Percentiles rank a stretch among this genome's conserved stretches.
Evolutionary conservation across 202 grass and related monocot species (phyloP).

Genomic region (Tripidium arundinaceum): DNA sequence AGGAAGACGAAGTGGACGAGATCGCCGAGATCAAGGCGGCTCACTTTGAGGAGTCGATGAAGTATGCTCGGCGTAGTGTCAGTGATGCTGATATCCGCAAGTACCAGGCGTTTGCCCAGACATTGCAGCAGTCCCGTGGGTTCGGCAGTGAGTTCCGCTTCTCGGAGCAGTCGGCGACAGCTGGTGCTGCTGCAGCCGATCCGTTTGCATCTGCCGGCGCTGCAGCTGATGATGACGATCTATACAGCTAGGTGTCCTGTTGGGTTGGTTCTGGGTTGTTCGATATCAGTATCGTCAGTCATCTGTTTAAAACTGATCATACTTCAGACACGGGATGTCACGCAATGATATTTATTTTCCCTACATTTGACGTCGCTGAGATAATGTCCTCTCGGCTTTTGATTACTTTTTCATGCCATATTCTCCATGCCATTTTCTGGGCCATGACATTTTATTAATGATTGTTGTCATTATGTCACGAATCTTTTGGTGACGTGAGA

Average conservation of each 20-base stretch:
- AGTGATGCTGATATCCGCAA: conserved; percentile 78
- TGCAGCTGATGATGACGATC: conserved; percentile 64
- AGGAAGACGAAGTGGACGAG: conserved; percentile 70
- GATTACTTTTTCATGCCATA: not conserved
- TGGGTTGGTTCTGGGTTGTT: not conserved
- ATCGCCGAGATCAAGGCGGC: conserved; percentile 66
- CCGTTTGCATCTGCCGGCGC: conserved; percentile 48
- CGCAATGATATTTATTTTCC: conserved; percentile 35
- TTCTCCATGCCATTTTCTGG: too few relatives aligned
- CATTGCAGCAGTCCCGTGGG: conserved; percentile 76
- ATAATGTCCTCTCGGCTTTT: too few relatives aligned
- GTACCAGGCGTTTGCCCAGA: conserved; percentile 87
- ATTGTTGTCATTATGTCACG: not conserved
- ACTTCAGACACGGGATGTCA: conserved; percentile 19
- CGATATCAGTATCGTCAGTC: conserved; percentile 9
- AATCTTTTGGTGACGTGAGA: too few relatives aligned
- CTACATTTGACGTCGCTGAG: conserved; percentile 22
- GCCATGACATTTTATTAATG: not conserved
- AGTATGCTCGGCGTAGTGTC: conserved; percentile 71
- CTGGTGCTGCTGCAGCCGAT: conserved; percentile 34
- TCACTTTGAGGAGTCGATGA: conserved; percentile 87
- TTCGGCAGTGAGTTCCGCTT: conserved; percentile 88
- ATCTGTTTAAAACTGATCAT: conserved; percentile 31
- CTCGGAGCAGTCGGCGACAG: conserved; percentile 36
- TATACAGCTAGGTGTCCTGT: conserved; percentile 60